Percentiles rank a stretch among this genome's conserved stretches.
These are phyloP conservation scores for Geotrichum phurueaensis DNA, from an alignment of 1,139 yeast species.

Conservation along the genomic window DNA sequence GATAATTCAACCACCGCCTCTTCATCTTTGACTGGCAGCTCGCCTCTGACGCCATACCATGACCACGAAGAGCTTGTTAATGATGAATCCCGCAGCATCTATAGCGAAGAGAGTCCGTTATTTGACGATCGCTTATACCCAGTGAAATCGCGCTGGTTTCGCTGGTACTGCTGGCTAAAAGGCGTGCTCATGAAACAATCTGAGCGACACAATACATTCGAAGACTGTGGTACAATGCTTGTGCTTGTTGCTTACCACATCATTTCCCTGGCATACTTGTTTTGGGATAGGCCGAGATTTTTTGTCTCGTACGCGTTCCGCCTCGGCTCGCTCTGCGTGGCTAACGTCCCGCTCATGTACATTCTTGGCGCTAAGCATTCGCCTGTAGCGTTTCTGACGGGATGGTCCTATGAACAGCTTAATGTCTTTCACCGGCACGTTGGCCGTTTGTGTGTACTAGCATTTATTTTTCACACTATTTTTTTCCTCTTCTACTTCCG, in stretches of 20 bases:
- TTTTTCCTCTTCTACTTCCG: conserved; percentile 25
- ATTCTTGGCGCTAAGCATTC: conserved; percentile 29
- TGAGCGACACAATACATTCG: conserved; percentile 2
- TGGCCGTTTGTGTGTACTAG: conserved; percentile 23
- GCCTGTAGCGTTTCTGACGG: conserved; percentile 26
- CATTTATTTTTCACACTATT: conserved; percentile 22
- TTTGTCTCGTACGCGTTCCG: conserved; percentile 25
- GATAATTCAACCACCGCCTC: not conserved
- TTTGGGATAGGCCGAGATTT: conserved; percentile 18
- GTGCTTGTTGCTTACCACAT: conserved; percentile 11
- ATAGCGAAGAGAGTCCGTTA: not conserved
- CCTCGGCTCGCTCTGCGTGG: conserved; percentile 25
- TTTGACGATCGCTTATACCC: not conserved
- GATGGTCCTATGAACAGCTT: conserved; percentile 32
- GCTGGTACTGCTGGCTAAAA: not conserved
- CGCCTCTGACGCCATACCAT: not conserved
- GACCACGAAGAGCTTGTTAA: not conserved
- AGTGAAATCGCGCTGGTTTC: not conserved
- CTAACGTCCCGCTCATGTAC: conserved; percentile 27
- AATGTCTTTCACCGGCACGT: conserved; percentile 28
- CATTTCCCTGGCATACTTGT: conserved; percentile 15
- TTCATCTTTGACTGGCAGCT: not conserved
- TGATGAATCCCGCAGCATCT: not conserved
- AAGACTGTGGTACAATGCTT: conserved; percentile 10
- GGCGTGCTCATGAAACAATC: conserved; percentile 15